Conservation (phyloP, 1,284 basidiomycete genomes). For the Apiotrichum mycotoxinovorans region DNA sequence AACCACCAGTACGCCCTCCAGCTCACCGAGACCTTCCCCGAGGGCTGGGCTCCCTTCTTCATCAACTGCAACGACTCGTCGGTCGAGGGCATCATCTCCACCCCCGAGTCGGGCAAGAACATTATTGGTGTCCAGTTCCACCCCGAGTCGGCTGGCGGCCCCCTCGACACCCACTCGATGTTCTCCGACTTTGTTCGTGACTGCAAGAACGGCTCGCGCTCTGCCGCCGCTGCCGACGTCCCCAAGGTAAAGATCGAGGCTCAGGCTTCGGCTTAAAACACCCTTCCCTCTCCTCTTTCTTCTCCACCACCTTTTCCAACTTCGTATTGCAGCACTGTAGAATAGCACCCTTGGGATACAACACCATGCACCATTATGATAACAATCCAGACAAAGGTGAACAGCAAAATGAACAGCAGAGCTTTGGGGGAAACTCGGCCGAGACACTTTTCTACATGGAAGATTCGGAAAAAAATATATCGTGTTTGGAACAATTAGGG, state of each 20-base stretch:
- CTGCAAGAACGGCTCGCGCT: conserved; percentile 54
- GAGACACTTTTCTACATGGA: no score
- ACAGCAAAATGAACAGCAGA: not conserved
- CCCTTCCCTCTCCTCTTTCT: not conserved
- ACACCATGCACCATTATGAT: conserved; percentile 2
- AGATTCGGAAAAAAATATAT: no score
- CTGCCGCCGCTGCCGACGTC: not conserved
- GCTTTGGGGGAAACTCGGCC: no score
- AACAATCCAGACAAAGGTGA: not conserved
- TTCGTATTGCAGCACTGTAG: not conserved
- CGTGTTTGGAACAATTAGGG: no score
- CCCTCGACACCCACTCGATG: conserved; percentile 93
- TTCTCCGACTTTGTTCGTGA: conserved; percentile 83
- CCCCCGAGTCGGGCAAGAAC: conserved; percentile 74
- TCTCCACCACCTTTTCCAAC: no score
- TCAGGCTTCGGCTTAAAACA: not conserved
- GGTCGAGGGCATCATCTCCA: conserved; percentile 95
- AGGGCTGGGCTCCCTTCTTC: conserved; percentile 95
- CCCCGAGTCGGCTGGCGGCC: conserved; percentile 59
- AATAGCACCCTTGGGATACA: not conserved
- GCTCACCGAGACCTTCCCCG: conserved; percentile 86
- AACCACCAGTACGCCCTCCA: conserved; percentile 95
- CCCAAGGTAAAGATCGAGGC: no score
- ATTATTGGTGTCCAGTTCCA: conserved; percentile 98
- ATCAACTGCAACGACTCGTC: conserved; percentile 96